Evolutionary conservation across 345 rosid species (phyloP).

Genomic region (Populus nigra): DNA sequence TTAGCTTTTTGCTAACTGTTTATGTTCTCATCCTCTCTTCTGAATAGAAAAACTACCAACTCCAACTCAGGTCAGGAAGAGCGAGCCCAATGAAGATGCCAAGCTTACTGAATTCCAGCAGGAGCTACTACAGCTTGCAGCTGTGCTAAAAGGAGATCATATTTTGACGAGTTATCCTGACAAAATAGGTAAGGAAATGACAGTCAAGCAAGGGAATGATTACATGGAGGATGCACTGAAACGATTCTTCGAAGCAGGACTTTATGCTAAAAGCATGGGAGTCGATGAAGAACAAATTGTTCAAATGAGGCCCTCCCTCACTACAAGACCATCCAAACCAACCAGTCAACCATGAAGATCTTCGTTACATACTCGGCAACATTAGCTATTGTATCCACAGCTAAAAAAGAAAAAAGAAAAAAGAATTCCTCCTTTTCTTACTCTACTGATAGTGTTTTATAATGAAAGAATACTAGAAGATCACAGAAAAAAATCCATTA

Average conservation of each 20-base stretch:
- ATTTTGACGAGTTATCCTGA: conserved; percentile 48
- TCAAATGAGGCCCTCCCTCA: conserved; percentile 81
- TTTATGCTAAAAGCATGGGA: conserved; percentile 64
- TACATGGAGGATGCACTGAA: conserved; percentile 83
- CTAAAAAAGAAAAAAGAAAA: neutral
- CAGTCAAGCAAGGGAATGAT: conserved; percentile 63
- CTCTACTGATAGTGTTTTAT: neutral
- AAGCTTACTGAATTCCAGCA: conserved; percentile 73
- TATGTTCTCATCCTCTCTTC: neutral
- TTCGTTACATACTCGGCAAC: neutral
- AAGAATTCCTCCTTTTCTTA: neutral
- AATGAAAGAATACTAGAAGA: neutral
- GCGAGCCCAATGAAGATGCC: conserved; percentile 64
- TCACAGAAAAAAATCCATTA: neutral
- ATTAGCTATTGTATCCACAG: neutral
- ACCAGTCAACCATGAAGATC: conserved; percentile 15
- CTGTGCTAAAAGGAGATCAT: conserved; percentile 68
- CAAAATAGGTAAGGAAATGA: conserved; percentile 57
- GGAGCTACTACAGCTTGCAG: conserved; percentile 77
- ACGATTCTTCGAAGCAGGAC: conserved; percentile 68
- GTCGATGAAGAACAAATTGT: conserved; percentile 72
- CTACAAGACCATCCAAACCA: conserved; percentile 49
- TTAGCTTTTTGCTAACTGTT: neutral
- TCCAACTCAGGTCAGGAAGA: conserved; percentile 57
- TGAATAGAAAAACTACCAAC: conserved; percentile 46